phyloP scores from a whole-genome alignment of 2,329 filamentous ascomycete genomes.

The Aspergillus fructus region DNA sequence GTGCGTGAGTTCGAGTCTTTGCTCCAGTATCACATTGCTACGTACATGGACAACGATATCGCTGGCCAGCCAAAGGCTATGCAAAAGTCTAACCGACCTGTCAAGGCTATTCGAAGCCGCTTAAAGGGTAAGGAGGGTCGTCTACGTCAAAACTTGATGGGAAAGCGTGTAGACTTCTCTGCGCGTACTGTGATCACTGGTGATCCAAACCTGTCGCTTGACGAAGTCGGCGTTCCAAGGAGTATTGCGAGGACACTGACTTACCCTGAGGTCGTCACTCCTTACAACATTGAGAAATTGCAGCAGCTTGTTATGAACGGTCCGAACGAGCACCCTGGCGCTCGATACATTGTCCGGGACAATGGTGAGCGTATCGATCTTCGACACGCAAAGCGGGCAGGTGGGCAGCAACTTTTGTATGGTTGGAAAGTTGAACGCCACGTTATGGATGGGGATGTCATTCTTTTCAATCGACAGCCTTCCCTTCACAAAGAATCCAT shows the following conservation, averaged over 20 bases:
- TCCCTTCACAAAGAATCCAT: conserved; percentile 99
- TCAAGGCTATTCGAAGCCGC: conserved; percentile 94
- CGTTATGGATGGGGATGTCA: conserved; percentile 91
- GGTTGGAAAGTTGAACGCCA: conserved; percentile 99
- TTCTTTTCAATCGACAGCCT: conserved; percentile 99
- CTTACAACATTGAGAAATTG: conserved; percentile 94
- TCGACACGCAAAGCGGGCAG: conserved; percentile 84
- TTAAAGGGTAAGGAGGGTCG: conserved; percentile 99
- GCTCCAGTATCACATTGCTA: conserved; percentile 96
- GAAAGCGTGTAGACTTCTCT: conserved; percentile 98
- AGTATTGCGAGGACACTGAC: conserved; percentile 91
- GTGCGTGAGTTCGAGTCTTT: conserved; percentile 86
- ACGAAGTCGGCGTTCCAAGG: conserved; percentile 94
- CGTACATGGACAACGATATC: conserved; percentile 99
- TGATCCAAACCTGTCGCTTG: conserved; percentile 92
- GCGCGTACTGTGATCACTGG: conserved; percentile 99
- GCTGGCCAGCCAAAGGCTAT: conserved; percentile 90
- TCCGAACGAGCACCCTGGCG: conserved; percentile 91
- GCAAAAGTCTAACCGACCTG: conserved; percentile 93
- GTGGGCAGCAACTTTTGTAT: conserved; percentile 79
- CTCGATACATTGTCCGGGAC: conserved; percentile 91
- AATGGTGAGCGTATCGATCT: conserved; percentile 94
- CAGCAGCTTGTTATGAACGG: conserved; percentile 89
- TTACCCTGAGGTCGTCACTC: conserved; percentile 95
- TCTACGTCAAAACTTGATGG: conserved; percentile 98